These are phyloP conservation scores for Wickerhamiella lipophila DNA, from an alignment of 805 yeast species.

Conservation along the genomic window DNA sequence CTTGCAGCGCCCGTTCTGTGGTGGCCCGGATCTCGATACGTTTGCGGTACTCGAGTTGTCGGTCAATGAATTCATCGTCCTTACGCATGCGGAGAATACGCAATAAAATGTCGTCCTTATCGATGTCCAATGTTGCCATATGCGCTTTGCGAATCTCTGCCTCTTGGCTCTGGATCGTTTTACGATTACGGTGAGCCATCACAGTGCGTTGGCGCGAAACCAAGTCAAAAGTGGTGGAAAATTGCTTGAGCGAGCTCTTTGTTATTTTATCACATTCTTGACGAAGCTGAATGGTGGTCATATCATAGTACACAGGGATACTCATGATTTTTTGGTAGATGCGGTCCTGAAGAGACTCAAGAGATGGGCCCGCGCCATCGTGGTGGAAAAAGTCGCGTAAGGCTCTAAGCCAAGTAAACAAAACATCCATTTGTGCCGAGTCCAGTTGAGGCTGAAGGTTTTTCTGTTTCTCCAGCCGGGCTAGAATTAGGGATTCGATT, in stretches of 20 bases:
- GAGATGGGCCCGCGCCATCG: slow-evolving; percentile 68
- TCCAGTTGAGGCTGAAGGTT: slow-evolving; percentile 37
- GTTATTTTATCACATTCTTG: slow-evolving; percentile 49
- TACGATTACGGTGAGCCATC: slow-evolving; percentile 56
- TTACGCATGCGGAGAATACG: slow-evolving; percentile 59
- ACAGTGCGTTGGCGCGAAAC: slow-evolving; percentile 55
- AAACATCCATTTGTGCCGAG: slow-evolving; percentile 48
- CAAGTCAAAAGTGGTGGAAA: slow-evolving; percentile 32
- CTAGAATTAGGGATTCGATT: slow-evolving; percentile 62
- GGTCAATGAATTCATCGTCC: slow-evolving; percentile 44
- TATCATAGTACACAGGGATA: slow-evolving; percentile 54
- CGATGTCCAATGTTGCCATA: slow-evolving; percentile 37
- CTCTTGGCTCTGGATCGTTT: slow-evolving; percentile 38
- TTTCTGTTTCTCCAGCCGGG: slow-evolving; percentile 39
- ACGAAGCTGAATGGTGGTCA: slow-evolving; percentile 35
- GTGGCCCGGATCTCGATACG: slow-evolving; percentile 42
- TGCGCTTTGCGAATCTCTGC: slow-evolving; percentile 36
- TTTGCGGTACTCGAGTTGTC: slow-evolving; percentile 50
- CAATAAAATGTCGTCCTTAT: slow-evolving; percentile 48
- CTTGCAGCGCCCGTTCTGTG: slow-evolving; percentile 34
- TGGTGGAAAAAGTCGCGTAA: slow-evolving; percentile 65
- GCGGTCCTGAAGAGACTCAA: slow-evolving; percentile 47
- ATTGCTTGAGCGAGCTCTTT: slow-evolving; percentile 38
- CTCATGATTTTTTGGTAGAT: slow-evolving; percentile 52
- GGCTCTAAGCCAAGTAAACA: slow-evolving; percentile 59